Conservation (phyloP, 2,329 filamentous ascomycete genomes). For the Cladophialophora psammophila region DNA sequence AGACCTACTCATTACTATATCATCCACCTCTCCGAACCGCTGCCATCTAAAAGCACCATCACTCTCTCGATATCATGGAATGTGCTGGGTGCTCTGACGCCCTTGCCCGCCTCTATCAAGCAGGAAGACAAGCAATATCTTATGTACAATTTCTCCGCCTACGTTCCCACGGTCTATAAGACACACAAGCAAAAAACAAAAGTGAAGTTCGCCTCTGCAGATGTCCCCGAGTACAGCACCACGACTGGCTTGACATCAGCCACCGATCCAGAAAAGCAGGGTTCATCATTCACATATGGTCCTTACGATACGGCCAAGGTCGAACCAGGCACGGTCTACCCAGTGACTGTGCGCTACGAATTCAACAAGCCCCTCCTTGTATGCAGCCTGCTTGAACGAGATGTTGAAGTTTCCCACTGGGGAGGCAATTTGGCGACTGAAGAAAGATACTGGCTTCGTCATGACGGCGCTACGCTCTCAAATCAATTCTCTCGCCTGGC, state of each 20-base stretch:
- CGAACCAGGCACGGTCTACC: constrained; percentile 75
- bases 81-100: constrained; percentile 76
- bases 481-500: constrained; percentile 77
- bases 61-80: constrained; percentile 89
- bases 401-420: constrained; percentile 97
- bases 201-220: constrained; percentile 80
- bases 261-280: constrained; percentile 79
- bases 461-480: constrained; percentile 81
- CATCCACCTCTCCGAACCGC: constrained; percentile 76
- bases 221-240: constrained; percentile 85
- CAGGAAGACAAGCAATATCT: constrained; percentile 90
- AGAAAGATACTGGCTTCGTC: constrained; percentile 87
- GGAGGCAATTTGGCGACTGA: constrained; percentile 95
- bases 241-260: constrained; percentile 65
- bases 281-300: constrained; percentile 86
- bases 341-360: constrained; percentile 85
- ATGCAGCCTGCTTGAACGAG: constrained; percentile 79
- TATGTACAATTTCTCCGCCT: constrained; percentile 83
- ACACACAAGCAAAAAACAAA: constrained; percentile 97
- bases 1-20: constrained; percentile 83
- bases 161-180: constrained; percentile 80
- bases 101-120: constrained; percentile 81
- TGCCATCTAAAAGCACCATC: constrained; percentile 78
- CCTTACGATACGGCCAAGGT: constrained; percentile 75
- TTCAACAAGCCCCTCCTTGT: constrained; percentile 92